Conservation (phyloP, 176 grass and related monocot genomes). For the Carex parvula region DNA sequence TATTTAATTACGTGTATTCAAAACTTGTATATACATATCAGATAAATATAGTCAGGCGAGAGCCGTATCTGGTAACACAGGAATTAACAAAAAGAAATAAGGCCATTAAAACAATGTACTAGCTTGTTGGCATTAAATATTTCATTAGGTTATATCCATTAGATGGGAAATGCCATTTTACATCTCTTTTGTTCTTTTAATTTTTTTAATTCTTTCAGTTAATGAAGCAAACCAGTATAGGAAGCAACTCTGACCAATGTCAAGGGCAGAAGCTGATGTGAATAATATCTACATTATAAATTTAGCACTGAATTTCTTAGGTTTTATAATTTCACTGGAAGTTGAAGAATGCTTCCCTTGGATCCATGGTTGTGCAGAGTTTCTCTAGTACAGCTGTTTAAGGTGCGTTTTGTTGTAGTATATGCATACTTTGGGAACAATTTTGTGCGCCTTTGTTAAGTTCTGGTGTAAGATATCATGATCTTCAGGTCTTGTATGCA, state of each 20-base stretch:
- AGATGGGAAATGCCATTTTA: not conserved
- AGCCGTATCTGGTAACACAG: not conserved
- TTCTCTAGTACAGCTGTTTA: constrained; percentile 6
- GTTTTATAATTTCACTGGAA: constrained; percentile 11
- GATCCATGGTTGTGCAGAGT: not conserved
- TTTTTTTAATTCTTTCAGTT: constrained; percentile 16
- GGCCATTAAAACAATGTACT: not conserved
- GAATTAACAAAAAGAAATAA: not conserved
- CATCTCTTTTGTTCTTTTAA: not conserved
- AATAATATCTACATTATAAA: constrained; percentile 8
- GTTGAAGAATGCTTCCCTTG: constrained; percentile 4
- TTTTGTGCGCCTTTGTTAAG: not conserved
- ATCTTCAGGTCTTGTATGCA: not conserved
- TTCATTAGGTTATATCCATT: not conserved
- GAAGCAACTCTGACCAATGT: not conserved
- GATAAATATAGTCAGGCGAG: not conserved
- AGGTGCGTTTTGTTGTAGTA: not conserved
- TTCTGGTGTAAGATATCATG: not conserved
- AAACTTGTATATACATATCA: not conserved
- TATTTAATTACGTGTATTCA: not conserved
- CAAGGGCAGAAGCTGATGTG: constrained; percentile 15
- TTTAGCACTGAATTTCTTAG: constrained; percentile 20
- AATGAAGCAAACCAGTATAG: constrained; percentile 6
- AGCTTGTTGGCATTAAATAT: not conserved
- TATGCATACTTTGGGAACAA: not conserved